Conservation (phyloP, 176 grass and related monocot species). For the Oryza glumipatula region DNA sequence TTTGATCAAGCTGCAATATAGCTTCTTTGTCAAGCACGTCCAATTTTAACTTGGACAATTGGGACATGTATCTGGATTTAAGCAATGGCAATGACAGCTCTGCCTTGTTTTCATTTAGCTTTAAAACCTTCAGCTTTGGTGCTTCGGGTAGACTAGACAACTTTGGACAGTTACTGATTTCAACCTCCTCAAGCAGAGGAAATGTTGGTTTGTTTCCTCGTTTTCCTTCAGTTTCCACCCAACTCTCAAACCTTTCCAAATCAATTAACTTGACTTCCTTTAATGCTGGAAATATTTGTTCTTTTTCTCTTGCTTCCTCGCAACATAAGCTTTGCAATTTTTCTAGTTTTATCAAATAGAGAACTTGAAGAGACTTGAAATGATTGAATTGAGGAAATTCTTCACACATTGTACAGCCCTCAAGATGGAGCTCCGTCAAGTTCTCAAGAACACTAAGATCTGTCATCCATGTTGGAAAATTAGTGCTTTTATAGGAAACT, state of each 20-base stretch:
- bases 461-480: neutral
- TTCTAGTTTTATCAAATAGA: neutral
- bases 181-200: conserved; percentile 1
- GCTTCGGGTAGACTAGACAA: neutral
- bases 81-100: neutral
- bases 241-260: neutral
- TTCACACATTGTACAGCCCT: conserved; percentile 3
- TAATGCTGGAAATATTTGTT: neutral
- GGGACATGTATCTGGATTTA: neutral
- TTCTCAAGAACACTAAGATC: neutral
- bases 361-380: neutral
- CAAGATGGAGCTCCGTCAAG: neutral
- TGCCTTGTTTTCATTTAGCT: neutral
- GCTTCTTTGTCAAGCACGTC: accelerated
- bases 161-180: neutral
- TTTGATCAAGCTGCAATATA: neutral
- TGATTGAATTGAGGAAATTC: neutral
- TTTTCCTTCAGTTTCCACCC: neutral
- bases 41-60: accelerated
- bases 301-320: too few species aligned
- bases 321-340: neutral
- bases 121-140: neutral
- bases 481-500: neutral
- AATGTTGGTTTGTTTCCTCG: neutral
- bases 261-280: neutral